Evolutionary conservation across 257 asterid genomes (phyloP).

Genomic region (Solanum appendiculatum): DNA sequence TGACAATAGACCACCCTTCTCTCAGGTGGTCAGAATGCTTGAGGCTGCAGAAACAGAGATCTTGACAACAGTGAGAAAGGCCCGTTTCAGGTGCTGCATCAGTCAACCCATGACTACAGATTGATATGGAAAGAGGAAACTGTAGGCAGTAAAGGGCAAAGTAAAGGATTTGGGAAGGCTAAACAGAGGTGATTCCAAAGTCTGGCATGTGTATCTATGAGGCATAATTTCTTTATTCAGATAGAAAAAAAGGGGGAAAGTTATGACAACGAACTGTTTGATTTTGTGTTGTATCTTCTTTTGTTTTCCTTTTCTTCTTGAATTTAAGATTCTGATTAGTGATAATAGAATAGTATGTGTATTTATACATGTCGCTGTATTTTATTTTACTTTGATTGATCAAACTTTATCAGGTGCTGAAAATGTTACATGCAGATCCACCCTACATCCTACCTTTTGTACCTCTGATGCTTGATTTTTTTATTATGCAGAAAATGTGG

Average conservation of each 20-base stretch:
- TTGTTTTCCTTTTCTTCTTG: conserved; percentile 23
- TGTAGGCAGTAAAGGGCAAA: conserved; percentile 16
- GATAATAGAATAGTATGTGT: conserved; percentile 43
- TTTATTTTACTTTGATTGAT: not conserved
- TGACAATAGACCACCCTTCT: conserved; percentile 78
- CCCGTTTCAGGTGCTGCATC: conserved; percentile 98
- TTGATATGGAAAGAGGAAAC: conserved; percentile 21
- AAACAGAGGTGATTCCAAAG: conserved; percentile 12
- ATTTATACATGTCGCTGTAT: conserved; percentile 18
- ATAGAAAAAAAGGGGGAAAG: conserved; percentile 31
- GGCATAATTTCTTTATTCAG: conserved; percentile 42
- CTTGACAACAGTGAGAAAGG: conserved; percentile 79
- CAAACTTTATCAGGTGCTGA: not conserved
- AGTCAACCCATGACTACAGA: conserved; percentile 81
- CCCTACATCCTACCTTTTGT: not conserved
- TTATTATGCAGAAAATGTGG: not conserved
- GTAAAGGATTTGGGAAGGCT: conserved; percentile 20
- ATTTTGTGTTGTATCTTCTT: conserved; percentile 25
- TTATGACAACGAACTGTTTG: conserved; percentile 37
- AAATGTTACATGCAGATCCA: not conserved
- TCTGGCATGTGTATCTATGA: conserved; percentile 51
- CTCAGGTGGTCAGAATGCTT: conserved; percentile 77
- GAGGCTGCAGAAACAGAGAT: conserved; percentile 90
- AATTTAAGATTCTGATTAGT: conserved; percentile 38
- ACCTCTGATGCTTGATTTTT: not conserved